Percentiles rank a stretch among this genome's conserved stretches.
These are phyloP conservation scores for Carallia pectinifolia DNA, from an alignment of 345 rosid genomes.

Conservation along the genomic window DNA sequence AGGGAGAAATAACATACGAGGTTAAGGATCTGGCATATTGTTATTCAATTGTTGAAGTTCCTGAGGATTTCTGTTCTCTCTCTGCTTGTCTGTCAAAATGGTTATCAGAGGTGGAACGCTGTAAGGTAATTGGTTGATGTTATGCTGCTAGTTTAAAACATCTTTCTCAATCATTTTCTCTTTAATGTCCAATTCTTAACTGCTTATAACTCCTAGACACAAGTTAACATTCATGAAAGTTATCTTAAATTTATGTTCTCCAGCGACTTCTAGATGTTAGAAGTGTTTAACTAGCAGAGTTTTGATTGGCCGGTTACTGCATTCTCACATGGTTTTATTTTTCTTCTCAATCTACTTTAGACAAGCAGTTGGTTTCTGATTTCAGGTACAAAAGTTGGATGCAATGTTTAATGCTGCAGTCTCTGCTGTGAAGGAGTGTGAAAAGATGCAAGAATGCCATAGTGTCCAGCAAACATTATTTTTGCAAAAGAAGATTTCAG, in stretches of 20 bases:
- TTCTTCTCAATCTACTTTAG: neutral
- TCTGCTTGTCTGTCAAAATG: slow-evolving; percentile 67
- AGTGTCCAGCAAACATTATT: slow-evolving; percentile 49
- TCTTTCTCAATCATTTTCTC: too few species aligned
- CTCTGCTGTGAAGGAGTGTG: slow-evolving; percentile 40
- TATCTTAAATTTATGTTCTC: neutral
- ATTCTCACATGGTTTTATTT: slow-evolving; percentile 1
- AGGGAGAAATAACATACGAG: slow-evolving; percentile 83
- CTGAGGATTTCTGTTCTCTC: slow-evolving; percentile 61
- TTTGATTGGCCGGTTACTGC: slow-evolving; percentile 2
- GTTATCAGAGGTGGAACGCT: slow-evolving; percentile 70
- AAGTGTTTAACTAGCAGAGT: neutral
- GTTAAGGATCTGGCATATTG: slow-evolving; percentile 76
- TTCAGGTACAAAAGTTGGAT: slow-evolving; percentile 52
- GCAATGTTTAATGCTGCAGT: slow-evolving; percentile 46
- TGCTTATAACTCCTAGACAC: neutral
- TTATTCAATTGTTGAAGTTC: slow-evolving; percentile 55
- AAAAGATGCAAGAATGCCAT: slow-evolving; percentile 43
- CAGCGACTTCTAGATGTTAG: neutral
- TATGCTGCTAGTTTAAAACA: neutral
- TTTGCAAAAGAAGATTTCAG: slow-evolving; percentile 53
- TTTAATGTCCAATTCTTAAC: neutral
- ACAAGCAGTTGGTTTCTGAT: slow-evolving; percentile 15
- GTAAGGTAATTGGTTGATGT: slow-evolving; percentile 51
- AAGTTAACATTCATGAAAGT: neutral